These are phyloP conservation scores for Tuctoria greenei DNA, from an alignment of 176 grass and related monocot genomes.

Conservation along the genomic window DNA sequence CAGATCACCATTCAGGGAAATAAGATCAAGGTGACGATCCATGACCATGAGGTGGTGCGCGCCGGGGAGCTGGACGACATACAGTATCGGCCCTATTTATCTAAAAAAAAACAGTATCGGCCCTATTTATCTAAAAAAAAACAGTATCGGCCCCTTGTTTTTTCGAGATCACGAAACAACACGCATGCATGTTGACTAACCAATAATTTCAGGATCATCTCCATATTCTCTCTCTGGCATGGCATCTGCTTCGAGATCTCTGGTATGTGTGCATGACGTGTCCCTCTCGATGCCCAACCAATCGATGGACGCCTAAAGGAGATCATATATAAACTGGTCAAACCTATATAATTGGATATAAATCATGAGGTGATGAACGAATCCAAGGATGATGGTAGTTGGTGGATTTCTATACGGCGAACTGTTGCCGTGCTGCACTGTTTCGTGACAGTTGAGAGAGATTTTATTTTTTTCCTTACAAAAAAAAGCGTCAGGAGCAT, in stretches of 20 bases:
- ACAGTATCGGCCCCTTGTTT: background rate
- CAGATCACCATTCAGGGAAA: conserved; percentile 26
- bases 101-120: too few relatives aligned
- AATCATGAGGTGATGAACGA: conserved; percentile 28
- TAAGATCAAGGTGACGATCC: background rate
- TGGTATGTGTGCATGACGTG: background rate
- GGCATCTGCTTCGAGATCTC: too few relatives aligned
- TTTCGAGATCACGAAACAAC: background rate
- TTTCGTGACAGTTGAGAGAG: background rate
- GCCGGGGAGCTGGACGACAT: background rate
- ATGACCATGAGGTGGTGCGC: conserved; percentile 25
- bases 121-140: too few relatives aligned
- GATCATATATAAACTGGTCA: conserved; percentile 14
- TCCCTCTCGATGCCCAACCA: background rate
- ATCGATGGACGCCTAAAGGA: background rate
- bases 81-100: background rate
- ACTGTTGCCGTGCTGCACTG: conserved; percentile 28
- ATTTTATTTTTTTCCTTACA: too few relatives aligned
- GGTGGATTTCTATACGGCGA: conserved; percentile 39
- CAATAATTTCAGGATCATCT: conserved; percentile 35
- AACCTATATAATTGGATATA: conserved; percentile 39
- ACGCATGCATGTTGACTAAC: background rate
- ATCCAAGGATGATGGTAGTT: conserved; percentile 45
- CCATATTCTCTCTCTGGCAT: background rate
- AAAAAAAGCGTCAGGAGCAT: too few relatives aligned